Evolutionary conservation across 2,329 filamentous ascomycete species (phyloP).

Genomic region (Fusarium torreyae): DNA sequence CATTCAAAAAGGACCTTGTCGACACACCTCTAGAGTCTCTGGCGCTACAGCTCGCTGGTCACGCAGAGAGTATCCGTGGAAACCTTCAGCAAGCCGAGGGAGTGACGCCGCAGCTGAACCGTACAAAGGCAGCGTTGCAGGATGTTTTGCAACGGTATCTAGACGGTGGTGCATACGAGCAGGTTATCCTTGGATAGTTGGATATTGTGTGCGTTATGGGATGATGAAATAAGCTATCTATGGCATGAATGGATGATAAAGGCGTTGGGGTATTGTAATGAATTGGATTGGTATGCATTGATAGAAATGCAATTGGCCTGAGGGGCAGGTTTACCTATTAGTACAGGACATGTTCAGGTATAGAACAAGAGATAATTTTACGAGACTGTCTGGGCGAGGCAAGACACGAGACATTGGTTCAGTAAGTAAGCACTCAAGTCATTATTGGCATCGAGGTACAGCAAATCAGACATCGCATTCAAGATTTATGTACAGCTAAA

Average conservation of each 20-base stretch:
- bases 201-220: background rate
- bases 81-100: constrained; percentile 70
- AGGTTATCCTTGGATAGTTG: constrained; percentile 60
- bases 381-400: background rate
- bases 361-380: too few relatives aligned
- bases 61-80: constrained; percentile 69
- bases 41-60: constrained; percentile 65
- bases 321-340: background rate
- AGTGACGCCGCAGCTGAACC: constrained; percentile 64
- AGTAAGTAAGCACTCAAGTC: background rate
- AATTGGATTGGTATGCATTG: constrained; percentile 7
- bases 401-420: too few relatives aligned
- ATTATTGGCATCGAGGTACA: background rate
- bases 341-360: background rate
- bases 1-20: constrained; percentile 53
- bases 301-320: background rate
- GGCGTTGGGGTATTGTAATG: constrained; percentile 16
- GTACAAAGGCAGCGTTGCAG: constrained; percentile 65
- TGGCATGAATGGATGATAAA: constrained; percentile 15
- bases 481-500: constrained; percentile 38
- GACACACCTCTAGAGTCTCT: constrained; percentile 63
- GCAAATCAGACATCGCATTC: constrained; percentile 40
- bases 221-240: background rate
- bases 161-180: constrained; percentile 62
- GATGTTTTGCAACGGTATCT: constrained; percentile 64